Base-by-base conservation (phyloP, 495 filamentous ascomycete species). In the Bacidia rubella region DNA sequence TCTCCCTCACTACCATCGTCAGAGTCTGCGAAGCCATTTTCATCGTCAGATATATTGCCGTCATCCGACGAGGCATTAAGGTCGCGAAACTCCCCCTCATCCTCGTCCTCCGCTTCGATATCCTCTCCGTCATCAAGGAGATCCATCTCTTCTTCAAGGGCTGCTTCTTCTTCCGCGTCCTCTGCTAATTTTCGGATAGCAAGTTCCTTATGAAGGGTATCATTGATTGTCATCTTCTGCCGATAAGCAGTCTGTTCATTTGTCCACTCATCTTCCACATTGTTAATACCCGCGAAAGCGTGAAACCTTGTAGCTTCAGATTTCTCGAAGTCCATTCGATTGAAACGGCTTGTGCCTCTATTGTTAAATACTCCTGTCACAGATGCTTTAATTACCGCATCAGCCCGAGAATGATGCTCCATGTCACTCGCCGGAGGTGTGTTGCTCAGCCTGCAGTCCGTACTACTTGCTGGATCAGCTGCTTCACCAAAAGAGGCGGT, bases 1-100 rank as follows among this genome's bases (percentile, higher is more conserved):
- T 74, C 75, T 53, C 66, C 80, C 61, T 90, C 86, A 53, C 86
- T 86, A 39, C 85, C 82, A 39, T 87, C 85, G 55, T 95, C 90
- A 0, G 86, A 90, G 11, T 83, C 85, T 41, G 88, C 90, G 62
- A 96, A 95, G 2, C 92, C 92, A 56, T 81, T 80, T 68, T 98
- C 92, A 60, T 95, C 88, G 63, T 97, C 90, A n/a, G 89, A 92
- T 58, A 95, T 87, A 58, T 90, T 90, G 11, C 87, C 87, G 62
- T 82, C 85, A 32, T 76, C 73, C 3, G 72, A 74, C 11, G 68
- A 75, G 57, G 81, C 80, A 25, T 79, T 76, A 3, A 74, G 70
- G 29, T 68, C 68, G 15, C 29, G 29, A 35, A 7, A 35, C 5
- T 35, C 29, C 7, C 15, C 29, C 7, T 35, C 29, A 15, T 35